phyloP scores from a whole-genome alignment of 768 basidiomycete genomes.

The Calvatia gigantea region DNA sequence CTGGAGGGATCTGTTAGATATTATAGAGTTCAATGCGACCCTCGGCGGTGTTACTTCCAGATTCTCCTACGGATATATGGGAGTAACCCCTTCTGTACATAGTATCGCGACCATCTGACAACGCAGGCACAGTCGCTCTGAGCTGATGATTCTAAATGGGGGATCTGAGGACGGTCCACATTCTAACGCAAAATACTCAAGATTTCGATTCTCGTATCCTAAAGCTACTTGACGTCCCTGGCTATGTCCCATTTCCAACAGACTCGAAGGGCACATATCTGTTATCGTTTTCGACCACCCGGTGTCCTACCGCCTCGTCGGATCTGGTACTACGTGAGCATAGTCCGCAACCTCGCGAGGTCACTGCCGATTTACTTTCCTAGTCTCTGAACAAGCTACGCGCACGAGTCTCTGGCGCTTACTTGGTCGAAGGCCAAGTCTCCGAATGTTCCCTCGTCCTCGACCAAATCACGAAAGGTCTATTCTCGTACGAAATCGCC shows the following conservation, averaged over 20 bases:
- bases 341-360: background rate
- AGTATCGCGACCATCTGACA: no score
- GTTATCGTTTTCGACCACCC: background rate
- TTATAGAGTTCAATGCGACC: background rate
- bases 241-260: background rate
- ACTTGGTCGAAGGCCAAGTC: background rate
- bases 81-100: no score
- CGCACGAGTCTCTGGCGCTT: background rate
- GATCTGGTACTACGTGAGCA: background rate
- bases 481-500: background rate
- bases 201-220: background rate
- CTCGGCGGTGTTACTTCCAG: background rate
- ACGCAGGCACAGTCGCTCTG: background rate
- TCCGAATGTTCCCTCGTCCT: background rate
- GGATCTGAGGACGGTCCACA: background rate
- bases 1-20: constrained; percentile 9
- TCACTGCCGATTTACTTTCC: background rate
- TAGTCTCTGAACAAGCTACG: background rate
- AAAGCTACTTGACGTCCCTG: background rate
- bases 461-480: background rate
- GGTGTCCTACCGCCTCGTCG: background rate
- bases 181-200: background rate
- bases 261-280: background rate
- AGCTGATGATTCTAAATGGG: background rate
- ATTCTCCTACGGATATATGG: background rate